Evolutionary conservation across 352 stramenopile species (phyloP).

Genomic region (Thraustochytrium sp.): DNA sequence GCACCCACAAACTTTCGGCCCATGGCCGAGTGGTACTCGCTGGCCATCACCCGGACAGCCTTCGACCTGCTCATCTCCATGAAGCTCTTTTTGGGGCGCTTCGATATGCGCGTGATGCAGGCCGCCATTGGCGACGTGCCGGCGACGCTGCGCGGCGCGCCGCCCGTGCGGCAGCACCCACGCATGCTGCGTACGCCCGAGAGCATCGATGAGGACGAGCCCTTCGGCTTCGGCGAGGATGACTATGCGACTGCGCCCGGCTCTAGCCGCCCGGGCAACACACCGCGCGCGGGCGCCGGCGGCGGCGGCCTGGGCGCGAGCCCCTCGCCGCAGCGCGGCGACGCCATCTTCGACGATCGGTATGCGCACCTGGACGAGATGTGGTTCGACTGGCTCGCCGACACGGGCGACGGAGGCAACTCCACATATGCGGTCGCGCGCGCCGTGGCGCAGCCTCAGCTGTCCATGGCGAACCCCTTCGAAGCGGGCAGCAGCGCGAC

Average conservation of each 20-base stretch:
- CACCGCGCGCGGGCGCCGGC: too few relatives aligned
- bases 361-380: slow-evolving; percentile 65
- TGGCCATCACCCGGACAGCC: slow-evolving; percentile 78
- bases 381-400: slow-evolving; percentile 89
- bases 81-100: slow-evolving; percentile 80
- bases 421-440: slow-evolving; percentile 83
- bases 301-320: too few relatives aligned
- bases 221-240: background rate
- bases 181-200: background rate
- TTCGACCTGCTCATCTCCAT: slow-evolving; percentile 84
- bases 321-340: slow-evolving; percentile 51
- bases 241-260: background rate
- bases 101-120: slow-evolving; percentile 81
- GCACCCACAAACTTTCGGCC: slow-evolving; percentile 51
- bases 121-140: slow-evolving; percentile 56
- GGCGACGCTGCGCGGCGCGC: background rate
- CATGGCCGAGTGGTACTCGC: slow-evolving; percentile 90
- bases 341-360: slow-evolving; percentile 73
- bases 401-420: slow-evolving; percentile 86
- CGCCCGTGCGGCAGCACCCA: too few relatives aligned
- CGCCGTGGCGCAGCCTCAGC: slow-evolving; percentile 73
- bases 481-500: background rate
- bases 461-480: too few relatives aligned
- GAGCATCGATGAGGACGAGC: background rate
- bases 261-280: background rate